These are phyloP conservation scores for Picea sitchensis DNA, from an alignment of 75 land plant species.

Conservation along the genomic window DNA sequence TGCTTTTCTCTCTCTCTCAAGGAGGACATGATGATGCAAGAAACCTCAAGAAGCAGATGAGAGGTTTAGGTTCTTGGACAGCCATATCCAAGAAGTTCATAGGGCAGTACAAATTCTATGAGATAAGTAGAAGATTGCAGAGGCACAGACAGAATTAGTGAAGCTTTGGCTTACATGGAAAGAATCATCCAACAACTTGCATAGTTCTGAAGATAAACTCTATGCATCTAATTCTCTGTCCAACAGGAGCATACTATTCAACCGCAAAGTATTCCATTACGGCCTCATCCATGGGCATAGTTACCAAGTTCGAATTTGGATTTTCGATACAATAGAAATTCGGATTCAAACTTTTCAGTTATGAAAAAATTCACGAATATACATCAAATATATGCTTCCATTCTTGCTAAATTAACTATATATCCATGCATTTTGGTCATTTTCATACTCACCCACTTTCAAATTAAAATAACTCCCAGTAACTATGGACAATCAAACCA, in stretches of 20 bases:
- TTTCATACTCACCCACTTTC: too few species aligned
- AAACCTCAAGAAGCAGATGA: neutral
- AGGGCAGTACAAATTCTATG: conserved; percentile 71
- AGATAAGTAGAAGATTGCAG: conserved; percentile 74
- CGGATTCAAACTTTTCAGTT: too few species aligned
- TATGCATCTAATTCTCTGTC: neutral
- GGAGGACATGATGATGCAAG: neutral
- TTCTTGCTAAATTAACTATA: too few species aligned
- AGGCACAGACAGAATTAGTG: conserved; percentile 65
- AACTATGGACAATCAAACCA: too few species aligned
- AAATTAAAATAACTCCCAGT: too few species aligned
- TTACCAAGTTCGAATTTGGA: too few species aligned
- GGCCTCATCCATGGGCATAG: too few species aligned
- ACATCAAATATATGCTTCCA: too few species aligned
- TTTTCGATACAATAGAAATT: too few species aligned
- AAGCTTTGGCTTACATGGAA: conserved; percentile 61
- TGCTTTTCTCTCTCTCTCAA: neutral
- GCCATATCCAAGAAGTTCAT: conserved; percentile 41
- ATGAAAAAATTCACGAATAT: too few species aligned
- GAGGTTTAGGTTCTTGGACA: too few species aligned
- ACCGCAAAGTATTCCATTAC: neutral
- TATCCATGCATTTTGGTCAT: too few species aligned
- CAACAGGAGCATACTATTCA: neutral
- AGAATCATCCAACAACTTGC: conserved; percentile 33
- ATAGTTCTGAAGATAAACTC: conserved; percentile 9